A percentile compares a stretch with the other conserved stretches of the same genome.
Conservation (phyloP, 148 eudicot species). For the Diospyros lotus region DNA sequence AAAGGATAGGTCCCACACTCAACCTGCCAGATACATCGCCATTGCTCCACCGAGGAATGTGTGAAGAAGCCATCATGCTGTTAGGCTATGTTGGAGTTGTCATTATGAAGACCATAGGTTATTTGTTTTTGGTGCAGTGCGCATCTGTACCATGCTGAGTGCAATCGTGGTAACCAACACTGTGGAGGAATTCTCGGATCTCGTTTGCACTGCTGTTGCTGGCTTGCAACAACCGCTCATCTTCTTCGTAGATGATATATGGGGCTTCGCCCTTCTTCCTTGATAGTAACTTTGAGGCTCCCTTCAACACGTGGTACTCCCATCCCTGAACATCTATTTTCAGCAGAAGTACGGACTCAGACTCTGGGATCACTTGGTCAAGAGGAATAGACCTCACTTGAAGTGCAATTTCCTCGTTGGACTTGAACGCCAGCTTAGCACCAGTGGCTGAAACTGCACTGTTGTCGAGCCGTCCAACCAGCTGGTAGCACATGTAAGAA, state of each 20-base stretch:
- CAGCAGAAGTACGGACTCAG: constrained; percentile 18
- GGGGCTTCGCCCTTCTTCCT: constrained; percentile 83
- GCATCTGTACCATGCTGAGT: constrained; percentile 86
- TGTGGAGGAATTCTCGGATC: constrained; percentile 67
- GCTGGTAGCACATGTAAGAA: constrained; percentile 32
- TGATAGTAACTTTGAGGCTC: constrained; percentile 74
- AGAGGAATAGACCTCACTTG: constrained; percentile 79
- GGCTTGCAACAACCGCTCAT: constrained; percentile 82
- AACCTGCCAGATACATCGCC: background rate
- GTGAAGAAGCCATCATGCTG: background rate
- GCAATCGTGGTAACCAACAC: constrained; percentile 70
- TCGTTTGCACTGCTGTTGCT: constrained; percentile 83
- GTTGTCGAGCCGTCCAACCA: constrained; percentile 92
- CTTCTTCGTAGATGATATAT: constrained; percentile 90
- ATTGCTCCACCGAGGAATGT: background rate
- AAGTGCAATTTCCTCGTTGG: constrained; percentile 81
- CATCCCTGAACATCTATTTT: constrained; percentile 65
- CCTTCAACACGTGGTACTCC: constrained; percentile 91
- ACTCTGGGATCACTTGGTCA: constrained; percentile 27
- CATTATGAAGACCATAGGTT: background rate
- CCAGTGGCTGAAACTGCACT: constrained; percentile 92
- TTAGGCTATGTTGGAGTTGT: background rate
- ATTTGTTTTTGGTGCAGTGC: constrained; percentile 68
- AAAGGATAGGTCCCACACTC: background rate
- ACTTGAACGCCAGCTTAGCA: constrained; percentile 89